phyloP scores from a whole-genome alignment of 306 rosid genomes.

The Mucuna pruriens region DNA sequence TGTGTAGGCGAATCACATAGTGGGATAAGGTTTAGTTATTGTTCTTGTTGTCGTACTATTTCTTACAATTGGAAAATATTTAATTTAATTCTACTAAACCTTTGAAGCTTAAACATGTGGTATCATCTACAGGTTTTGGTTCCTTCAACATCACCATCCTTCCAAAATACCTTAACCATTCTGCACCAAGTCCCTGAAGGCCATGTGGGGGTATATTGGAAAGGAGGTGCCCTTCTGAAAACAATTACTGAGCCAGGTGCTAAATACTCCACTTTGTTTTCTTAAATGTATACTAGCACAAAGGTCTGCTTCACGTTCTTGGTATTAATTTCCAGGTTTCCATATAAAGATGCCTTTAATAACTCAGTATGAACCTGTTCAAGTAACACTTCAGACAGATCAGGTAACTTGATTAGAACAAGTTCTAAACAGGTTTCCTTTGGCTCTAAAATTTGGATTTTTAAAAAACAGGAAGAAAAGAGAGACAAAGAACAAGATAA shows the following conservation, averaged over 20 bases:
- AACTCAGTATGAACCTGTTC: conserved; percentile 87
- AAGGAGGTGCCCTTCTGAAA: conserved; percentile 93
- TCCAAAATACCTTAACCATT: conserved; percentile 53
- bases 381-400: conserved; percentile 93
- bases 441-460: conserved; percentile 20
- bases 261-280: neutral
- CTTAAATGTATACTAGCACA: neutral
- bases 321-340: conserved; percentile 62
- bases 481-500: too few species aligned
- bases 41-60: neutral
- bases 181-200: conserved; percentile 99
- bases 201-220: conserved; percentile 96
- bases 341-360: conserved; percentile 84
- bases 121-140: conserved; percentile 58
- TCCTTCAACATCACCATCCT: conserved; percentile 55
- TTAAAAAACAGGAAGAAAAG: too few species aligned
- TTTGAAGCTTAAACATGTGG: conserved; percentile 8
- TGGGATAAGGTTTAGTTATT: neutral
- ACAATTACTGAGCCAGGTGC: conserved; percentile 83
- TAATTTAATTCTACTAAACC: neutral
- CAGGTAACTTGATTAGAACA: conserved; percentile 53
- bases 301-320: conserved; percentile 10
- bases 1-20: neutral
- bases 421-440: neutral
- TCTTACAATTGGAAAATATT: conserved; percentile 1